A percentile compares a stretch with the other conserved stretches of the same genome.
phyloP scores from a whole-genome alignment of 2,329 filamentous ascomycete genomes.

The Colletotrichum sp. region DNA sequence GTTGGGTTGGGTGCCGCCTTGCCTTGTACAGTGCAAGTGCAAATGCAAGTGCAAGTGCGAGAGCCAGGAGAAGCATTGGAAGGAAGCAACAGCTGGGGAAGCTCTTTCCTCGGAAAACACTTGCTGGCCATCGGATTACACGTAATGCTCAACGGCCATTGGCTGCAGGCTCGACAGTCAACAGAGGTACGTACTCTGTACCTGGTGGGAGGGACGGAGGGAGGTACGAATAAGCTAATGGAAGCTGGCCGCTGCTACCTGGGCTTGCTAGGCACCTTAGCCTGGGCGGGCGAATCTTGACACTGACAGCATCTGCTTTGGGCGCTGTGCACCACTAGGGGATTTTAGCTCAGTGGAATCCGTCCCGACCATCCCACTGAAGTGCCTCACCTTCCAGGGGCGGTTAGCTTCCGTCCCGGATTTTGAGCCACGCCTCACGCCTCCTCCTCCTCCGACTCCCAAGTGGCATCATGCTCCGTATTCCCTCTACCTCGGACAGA shows the following conservation, averaged over 20 bases:
- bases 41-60: too few relatives aligned
- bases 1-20: too few relatives aligned
- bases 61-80: too few relatives aligned
- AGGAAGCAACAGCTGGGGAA: neutral
- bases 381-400: neutral
- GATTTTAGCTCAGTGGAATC: conserved; percentile 10
- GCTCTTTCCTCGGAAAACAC: neutral
- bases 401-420: neutral
- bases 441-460: neutral
- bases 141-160: neutral
- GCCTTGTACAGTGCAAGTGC: too few relatives aligned
- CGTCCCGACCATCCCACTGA: conserved; percentile 9
- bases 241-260: neutral
- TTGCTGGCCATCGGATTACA: neutral
- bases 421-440: neutral
- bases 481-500: neutral
- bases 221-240: neutral
- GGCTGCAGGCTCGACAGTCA: neutral
- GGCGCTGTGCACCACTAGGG: conserved; percentile 8
- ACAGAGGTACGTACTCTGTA: neutral
- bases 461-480: neutral
- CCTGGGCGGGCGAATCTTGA: neutral
- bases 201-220: neutral
- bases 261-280: neutral
- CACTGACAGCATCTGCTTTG: conserved; percentile 10